Base-by-base conservation (phyloP, 108 stramenopile species). In the Nitzschia sp. region DNA sequence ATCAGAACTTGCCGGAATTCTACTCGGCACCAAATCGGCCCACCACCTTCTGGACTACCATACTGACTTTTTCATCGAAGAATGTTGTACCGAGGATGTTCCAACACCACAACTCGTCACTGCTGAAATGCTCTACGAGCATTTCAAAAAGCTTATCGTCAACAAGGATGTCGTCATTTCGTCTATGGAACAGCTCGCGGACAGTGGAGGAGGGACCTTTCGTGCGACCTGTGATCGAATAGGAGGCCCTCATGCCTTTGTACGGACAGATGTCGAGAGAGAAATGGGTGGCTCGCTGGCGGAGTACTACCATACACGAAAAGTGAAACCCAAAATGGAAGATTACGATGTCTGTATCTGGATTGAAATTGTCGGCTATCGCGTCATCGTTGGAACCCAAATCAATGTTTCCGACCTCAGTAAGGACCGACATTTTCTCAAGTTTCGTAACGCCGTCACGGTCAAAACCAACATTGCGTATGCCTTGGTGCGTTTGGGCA, bases 381-480 rank as follows among this genome's bases (percentile, higher is more conserved):
- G 68, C n/a, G 72, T 83, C 17, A 65, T 85, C 21, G 71, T 88
- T n/a, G 87, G 80, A 0, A 83, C 80, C 9, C 87, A 88, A 58
- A 36, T 85, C 35, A 88, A 88, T 53, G 72, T 88, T 11, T 74
- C 79, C 47, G 87, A 88, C 56, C 46, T 88, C 25, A 78, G 82
- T 34, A 85, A 84, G 69, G 73, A 66, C 16, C 72, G 87, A 11
- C 84, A 85, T 58, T 83, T 85, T 72, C 66, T 81, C 6, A 68
- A 82, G 34, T 88, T 79, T 58, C 77, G 84, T 1, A 88, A 88
- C 64, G 82, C 78, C 1, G 87, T 88, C 0, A 88, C 87, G 11
- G 82, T 88, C 66, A 88, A 88, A 68, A 81, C 82, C 3, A 88
- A 88, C 48, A 68, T 88, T 28, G 87, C 87, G 36, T 88, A 88